These are phyloP conservation scores for Colletotrichum graminicola DNA, from an alignment of 2,329 filamentous ascomycete genomes.

Conservation along the genomic window DNA sequence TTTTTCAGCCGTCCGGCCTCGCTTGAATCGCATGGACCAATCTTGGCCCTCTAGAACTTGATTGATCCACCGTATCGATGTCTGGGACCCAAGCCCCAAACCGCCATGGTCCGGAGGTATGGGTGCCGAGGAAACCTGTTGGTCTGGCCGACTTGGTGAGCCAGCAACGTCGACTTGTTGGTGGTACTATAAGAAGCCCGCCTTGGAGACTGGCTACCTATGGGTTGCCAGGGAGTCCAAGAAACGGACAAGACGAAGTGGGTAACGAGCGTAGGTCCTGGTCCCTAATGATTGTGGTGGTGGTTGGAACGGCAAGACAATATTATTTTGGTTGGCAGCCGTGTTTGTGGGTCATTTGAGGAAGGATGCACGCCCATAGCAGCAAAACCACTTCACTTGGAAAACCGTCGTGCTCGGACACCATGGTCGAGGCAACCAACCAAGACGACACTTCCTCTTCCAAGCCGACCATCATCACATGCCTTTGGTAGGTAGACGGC, in stretches of 20 bases:
- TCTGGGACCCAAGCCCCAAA: slow-evolving; percentile 23
- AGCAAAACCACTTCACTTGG: not conserved
- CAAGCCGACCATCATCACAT: slow-evolving; percentile 22
- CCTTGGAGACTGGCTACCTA: not conserved
- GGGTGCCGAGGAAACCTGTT: slow-evolving; percentile 29
- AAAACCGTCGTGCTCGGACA: not conserved
- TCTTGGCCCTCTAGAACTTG: slow-evolving; percentile 28
- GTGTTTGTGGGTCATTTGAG: too few species aligned
- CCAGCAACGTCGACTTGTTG: slow-evolving; percentile 7
- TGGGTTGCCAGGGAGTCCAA: slow-evolving; percentile 14
- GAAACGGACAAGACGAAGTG: slow-evolving; percentile 13
- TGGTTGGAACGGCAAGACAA: slow-evolving; percentile 7
- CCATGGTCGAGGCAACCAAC: not conserved
- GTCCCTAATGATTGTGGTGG: not conserved
- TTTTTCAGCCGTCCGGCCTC: not conserved
- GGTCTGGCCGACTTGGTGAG: not conserved
- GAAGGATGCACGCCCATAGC: not conserved
- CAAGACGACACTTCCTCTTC: not conserved
- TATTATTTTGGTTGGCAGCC: too few species aligned
- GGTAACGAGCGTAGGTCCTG: slow-evolving; percentile 3
- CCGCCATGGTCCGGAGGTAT: slow-evolving; percentile 9
- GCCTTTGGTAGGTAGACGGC: slow-evolving; percentile 12
- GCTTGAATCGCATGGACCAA: not conserved
- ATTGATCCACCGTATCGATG: slow-evolving; percentile 15
- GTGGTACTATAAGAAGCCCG: not conserved